Evolutionary conservation across 805 yeast genomes (phyloP).

Genomic region (Suhomyces kilbournensis): DNA sequence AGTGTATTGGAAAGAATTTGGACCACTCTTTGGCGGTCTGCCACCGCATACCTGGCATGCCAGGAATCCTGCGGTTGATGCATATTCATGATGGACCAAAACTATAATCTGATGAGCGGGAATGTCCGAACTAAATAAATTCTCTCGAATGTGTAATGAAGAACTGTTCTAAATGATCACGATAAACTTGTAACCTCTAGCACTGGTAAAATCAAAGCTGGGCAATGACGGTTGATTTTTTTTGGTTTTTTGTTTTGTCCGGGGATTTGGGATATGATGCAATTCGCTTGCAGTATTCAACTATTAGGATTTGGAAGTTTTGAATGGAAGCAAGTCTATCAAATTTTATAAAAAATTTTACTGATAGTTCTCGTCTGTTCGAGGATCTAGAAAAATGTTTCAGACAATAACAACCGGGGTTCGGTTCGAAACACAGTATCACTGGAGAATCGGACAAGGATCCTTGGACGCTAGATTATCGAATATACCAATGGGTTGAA

Average conservation of each 20-base stretch:
- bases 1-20: conserved; percentile 36
- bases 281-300: background rate
- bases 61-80: conserved; percentile 22
- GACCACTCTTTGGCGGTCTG: conserved; percentile 41
- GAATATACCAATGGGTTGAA: background rate
- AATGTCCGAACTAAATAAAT: background rate
- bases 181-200: background rate
- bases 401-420: background rate
- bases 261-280: background rate
- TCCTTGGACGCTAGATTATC: background rate
- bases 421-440: background rate
- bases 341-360: background rate
- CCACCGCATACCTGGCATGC: conserved; percentile 21
- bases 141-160: background rate
- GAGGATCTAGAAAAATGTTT: background rate
- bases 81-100: conserved; percentile 10
- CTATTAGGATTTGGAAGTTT: background rate
- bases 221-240: background rate
- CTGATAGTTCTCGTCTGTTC: background rate
- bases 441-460: background rate
- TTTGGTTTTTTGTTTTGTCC: background rate
- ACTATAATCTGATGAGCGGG: background rate
- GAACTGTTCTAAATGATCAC: background rate
- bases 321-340: background rate
- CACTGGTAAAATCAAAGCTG: background rate